phyloP scores from a whole-genome alignment of 179 eudicot species.

The Patellifolia procumbens region DNA sequence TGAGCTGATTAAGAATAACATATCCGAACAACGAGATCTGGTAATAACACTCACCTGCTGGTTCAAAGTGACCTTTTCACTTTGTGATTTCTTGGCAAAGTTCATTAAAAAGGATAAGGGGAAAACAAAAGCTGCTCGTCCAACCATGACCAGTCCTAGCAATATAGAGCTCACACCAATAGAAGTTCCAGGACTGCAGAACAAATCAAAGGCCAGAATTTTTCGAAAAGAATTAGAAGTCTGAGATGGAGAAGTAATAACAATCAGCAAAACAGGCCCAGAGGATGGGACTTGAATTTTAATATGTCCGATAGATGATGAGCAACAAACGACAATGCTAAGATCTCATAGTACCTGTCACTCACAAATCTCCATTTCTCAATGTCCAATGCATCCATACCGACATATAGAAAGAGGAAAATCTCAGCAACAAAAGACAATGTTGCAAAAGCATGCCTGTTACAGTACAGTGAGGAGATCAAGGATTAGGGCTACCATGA shows the following conservation, averaged over 20 bases:
- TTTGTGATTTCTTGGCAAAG: conserved; percentile 44
- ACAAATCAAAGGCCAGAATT: conserved; percentile 10
- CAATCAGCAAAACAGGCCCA: neutral
- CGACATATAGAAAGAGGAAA: conserved; percentile 91
- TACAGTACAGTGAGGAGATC: neutral
- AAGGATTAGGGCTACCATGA: conserved; percentile 9
- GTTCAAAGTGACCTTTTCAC: conserved; percentile 51
- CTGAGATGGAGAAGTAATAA: neutral
- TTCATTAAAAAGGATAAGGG: conserved; percentile 74
- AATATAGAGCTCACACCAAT: conserved; percentile 71
- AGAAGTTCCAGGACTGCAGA: conserved; percentile 77
- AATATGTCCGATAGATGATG: neutral
- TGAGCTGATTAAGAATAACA: neutral
- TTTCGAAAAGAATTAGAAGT: neutral
- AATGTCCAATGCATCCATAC: conserved; percentile 96
- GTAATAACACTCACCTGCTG: conserved; percentile 62
- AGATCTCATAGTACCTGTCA: conserved; percentile 46
- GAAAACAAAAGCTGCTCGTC: conserved; percentile 90
- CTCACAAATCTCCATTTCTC: conserved; percentile 88
- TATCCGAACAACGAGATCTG: neutral
- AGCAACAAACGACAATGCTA: conserved; percentile 8
- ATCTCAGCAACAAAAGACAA: conserved; percentile 85
- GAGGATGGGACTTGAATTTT: conserved; percentile 6
- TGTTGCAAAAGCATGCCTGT: conserved; percentile 93
- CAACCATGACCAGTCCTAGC: conserved; percentile 74